Evolutionary conservation across 768 basidiomycete genomes (phyloP), one percentile per base, ranked within the genome.

Genomic region (Mycena pura): DNA sequence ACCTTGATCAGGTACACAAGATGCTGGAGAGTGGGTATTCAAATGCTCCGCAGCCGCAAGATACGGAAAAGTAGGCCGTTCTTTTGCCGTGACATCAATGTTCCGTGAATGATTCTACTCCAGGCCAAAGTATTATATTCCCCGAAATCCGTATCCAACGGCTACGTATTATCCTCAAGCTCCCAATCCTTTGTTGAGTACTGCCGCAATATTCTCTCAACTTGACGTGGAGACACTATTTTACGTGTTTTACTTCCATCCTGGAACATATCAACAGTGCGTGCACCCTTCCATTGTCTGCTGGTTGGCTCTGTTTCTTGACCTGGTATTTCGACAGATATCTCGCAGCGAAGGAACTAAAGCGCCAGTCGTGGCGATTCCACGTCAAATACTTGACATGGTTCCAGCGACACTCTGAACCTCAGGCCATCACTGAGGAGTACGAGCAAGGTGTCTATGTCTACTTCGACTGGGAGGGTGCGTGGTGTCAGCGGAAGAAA

Each of bases 381-480:
- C 97, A 99, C 75, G 93, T 98, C 62, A 98, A 99, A 77, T 99
- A 98, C 73, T 80, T 99, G 62, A 99, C 97, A 28, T 99, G 97
- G 96, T 99, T 99, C 86, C 97, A 99, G 75, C 87, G 97, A 34
- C 94, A 97, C 70, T 95, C 94, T 22, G 96, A 99, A 71, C 97
- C 97, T 9, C 94, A 96, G 71, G 95, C 95, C 2, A 98, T 99
- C 73, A 99, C 97, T 51, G 96, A 99, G 69, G 96, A 99, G 74
- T 99, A 98, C 74, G 97, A 99, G 77, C 96, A 99, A 78, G 97
- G 97, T 14, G 95, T 97, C 14, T 99, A 99, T 76, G 92, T 97
- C 31, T 99, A 99, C 82, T 98, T 99, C 75, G 96, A 98, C 77
- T 98, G 96, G 96, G 96, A 98, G 75, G 94, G 94, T 48, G 93